Evolutionary conservation across 139 green algal genomes (phyloP).

Genomic region (Coccomyxa sp.): DNA sequence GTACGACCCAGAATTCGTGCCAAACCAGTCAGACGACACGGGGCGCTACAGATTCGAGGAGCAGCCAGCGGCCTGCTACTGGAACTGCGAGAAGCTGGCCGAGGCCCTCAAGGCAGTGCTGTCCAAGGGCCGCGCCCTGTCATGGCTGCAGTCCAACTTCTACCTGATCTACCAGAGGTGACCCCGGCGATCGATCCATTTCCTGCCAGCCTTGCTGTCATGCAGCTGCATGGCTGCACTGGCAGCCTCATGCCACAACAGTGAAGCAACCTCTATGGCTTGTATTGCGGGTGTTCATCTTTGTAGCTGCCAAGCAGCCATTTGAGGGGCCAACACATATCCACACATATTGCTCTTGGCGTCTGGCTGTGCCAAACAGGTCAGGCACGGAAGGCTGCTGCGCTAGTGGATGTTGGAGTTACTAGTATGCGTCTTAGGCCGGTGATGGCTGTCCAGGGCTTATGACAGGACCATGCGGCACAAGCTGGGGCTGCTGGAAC

Average conservation of each 20-base stretch:
- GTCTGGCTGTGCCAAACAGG: background rate
- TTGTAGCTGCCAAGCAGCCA: too few relatives aligned
- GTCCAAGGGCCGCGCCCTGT: background rate
- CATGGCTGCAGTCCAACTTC: background rate
- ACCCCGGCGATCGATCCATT: background rate
- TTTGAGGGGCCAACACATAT: too few relatives aligned
- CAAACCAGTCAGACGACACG: conserved; percentile 54
- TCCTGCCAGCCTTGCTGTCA: background rate
- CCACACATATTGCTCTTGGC: too few relatives aligned
- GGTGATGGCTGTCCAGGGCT: conserved; percentile 5
- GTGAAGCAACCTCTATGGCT: too few relatives aligned
- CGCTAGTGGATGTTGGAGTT: too few relatives aligned
- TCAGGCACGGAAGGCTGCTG: background rate
- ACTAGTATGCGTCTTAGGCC: too few relatives aligned
- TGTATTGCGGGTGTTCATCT: too few relatives aligned
- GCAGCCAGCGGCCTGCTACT: conserved; percentile 58
- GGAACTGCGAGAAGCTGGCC: conserved; percentile 65
- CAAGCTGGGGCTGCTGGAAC: conserved; percentile 36
- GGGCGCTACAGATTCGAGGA: conserved; percentile 40
- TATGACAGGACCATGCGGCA: conserved; percentile 24
- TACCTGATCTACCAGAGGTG: conserved; percentile 11
- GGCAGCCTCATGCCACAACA: too few relatives aligned
- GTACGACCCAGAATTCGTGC: conserved; percentile 38
- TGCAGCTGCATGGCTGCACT: background rate
- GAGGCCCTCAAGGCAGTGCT: conserved; percentile 36